Conservation (phyloP, 2,329 filamentous ascomycete genomes). For the Pseudogymnoascus sp. region DNA sequence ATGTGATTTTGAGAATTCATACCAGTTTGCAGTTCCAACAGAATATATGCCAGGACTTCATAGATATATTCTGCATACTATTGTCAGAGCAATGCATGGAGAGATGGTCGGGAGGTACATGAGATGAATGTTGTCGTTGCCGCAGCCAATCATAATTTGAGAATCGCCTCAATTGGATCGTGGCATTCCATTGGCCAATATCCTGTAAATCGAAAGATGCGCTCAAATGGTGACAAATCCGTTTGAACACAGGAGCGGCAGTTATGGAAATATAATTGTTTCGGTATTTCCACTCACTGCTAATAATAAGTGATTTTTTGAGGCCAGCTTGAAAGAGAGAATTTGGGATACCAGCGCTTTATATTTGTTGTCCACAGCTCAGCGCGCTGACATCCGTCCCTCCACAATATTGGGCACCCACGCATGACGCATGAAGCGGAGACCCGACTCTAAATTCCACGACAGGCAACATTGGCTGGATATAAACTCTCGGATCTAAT, state of each 20-base stretch:
- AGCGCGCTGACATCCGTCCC: not conserved
- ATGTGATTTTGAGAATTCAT: not conserved
- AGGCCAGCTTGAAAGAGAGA: not conserved
- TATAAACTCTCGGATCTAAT: not conserved
- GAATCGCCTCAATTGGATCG: not conserved
- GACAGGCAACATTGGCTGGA: conserved; percentile 2
- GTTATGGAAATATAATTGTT: not conserved
- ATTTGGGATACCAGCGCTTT: not conserved
- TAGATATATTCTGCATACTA: conserved; percentile 9
- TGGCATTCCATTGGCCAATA: conserved; percentile 1
- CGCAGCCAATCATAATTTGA: not conserved
- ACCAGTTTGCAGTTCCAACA: not conserved
- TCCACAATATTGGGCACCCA: conserved; percentile 1
- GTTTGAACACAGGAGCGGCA: not conserved
- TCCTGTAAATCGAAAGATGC: not conserved
- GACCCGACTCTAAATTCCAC: conserved; percentile 3
- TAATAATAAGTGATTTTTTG: not conserved
- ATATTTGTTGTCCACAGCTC: not conserved
- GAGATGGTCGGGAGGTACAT: conserved; percentile 1
- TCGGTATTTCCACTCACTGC: not conserved
- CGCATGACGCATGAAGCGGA: conserved; percentile 4
- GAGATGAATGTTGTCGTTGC: not conserved
- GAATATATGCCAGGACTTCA: not conserved
- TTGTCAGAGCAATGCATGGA: not conserved
- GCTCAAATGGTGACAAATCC: not conserved